phyloP scores from a whole-genome alignment of 2,329 filamentous ascomycete genomes.

The Tolypocladium sp. region DNA sequence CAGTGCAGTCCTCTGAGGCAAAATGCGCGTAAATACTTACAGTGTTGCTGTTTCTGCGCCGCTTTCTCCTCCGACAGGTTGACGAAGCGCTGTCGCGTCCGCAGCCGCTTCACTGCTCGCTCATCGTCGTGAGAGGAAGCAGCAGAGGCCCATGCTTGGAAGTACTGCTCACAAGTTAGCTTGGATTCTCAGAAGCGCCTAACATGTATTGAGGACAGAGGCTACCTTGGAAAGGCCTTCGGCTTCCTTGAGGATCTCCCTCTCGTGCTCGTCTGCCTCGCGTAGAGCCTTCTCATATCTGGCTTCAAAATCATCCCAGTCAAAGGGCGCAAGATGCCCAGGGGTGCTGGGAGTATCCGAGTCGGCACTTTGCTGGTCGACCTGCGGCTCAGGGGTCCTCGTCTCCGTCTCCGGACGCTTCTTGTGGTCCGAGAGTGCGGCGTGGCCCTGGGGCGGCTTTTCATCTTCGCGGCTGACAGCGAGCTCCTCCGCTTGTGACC shows the following conservation, averaged over 20 bases:
- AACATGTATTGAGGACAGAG: not conserved
- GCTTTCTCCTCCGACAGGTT: conserved; percentile 63
- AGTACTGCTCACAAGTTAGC: conserved; percentile 47
- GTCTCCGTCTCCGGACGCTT: conserved; percentile 11
- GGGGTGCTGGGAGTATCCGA: conserved; percentile 37
- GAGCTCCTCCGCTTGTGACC: conserved; percentile 2
- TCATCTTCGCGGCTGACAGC: conserved; percentile 6
- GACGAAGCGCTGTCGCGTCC: conserved; percentile 70
- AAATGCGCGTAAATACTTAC: conserved; percentile 38
- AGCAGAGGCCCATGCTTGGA: conserved; percentile 68
- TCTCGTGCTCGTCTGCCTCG: conserved; percentile 54
- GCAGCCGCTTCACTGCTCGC: conserved; percentile 68
- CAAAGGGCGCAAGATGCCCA: conserved; percentile 46
- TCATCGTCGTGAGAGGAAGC: conserved; percentile 65
- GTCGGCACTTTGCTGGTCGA: conserved; percentile 20
- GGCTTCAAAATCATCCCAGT: conserved; percentile 70
- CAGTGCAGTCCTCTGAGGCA: conserved; percentile 6
- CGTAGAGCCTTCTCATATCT: conserved; percentile 59
- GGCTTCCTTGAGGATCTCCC: conserved; percentile 57
- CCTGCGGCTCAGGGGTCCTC: conserved; percentile 29
- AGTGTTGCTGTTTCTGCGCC: conserved; percentile 68
- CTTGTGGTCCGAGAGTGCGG: conserved; percentile 11
- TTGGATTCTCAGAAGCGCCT: not conserved
- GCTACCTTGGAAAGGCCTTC: conserved; percentile 54
- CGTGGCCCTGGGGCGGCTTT: conserved; percentile 6